phyloP scores from a whole-genome alignment of 805 yeast species.

The Lachancea waltii region DNA sequence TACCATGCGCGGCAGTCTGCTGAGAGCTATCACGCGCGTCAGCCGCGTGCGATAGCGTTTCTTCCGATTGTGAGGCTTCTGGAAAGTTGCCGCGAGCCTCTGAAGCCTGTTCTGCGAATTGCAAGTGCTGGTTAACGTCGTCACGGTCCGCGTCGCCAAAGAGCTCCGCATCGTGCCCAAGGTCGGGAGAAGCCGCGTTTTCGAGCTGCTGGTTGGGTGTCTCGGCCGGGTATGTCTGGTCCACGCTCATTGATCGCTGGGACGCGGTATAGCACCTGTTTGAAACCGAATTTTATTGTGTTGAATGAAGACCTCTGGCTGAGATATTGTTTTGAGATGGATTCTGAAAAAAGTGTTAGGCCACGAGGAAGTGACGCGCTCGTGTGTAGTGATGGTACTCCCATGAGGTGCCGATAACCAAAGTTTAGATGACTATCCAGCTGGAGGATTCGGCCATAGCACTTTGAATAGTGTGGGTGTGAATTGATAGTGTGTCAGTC shows the following conservation, averaged over 20 bases:
- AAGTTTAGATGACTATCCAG: too few relatives aligned
- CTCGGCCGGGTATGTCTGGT: not conserved
- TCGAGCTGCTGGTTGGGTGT: not conserved
- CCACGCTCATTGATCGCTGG: conserved; percentile 1
- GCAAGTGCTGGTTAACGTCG: not conserved
- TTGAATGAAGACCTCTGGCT: not conserved
- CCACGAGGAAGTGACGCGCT: too few relatives aligned
- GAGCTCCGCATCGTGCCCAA: not conserved
- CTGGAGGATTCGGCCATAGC: too few relatives aligned
- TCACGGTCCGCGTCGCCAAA: conserved; percentile 1
- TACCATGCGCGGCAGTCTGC: too few relatives aligned
- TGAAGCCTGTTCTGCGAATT: not conserved
- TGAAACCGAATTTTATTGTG: not conserved
- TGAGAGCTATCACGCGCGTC: too few relatives aligned
- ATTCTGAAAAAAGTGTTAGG: not conserved
- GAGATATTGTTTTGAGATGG: not conserved
- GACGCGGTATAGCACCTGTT: not conserved
- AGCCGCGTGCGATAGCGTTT: too few relatives aligned
- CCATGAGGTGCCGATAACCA: too few relatives aligned
- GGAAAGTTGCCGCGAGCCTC: too few relatives aligned
- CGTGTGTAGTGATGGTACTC: not conserved
- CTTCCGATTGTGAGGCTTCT: too few relatives aligned
- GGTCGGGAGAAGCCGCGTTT: not conserved
- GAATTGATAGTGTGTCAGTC: too few relatives aligned
- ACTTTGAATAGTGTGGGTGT: too few relatives aligned